These are phyloP conservation scores for Truncatella angustata DNA, from an alignment of 2,329 filamentous ascomycete species.

Conservation along the genomic window DNA sequence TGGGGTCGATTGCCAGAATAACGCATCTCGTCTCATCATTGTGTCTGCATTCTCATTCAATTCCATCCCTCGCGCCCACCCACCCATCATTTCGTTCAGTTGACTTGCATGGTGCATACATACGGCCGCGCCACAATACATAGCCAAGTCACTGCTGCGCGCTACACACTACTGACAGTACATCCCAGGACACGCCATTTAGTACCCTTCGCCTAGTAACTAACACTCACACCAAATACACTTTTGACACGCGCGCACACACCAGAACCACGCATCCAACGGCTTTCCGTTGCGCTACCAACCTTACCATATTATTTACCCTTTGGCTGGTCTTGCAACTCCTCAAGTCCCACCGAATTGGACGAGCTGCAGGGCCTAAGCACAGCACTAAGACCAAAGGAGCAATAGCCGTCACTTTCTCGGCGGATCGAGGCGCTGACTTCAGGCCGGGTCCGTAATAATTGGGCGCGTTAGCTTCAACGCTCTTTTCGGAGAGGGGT, in stretches of 20 bases:
- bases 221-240: background rate
- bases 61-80: background rate
- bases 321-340: slow-evolving; percentile 18
- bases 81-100: background rate
- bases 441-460: slow-evolving; percentile 16
- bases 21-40: no score
- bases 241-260: background rate
- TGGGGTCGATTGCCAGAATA: no score
- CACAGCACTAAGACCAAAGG: slow-evolving; percentile 26
- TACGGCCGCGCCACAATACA: background rate
- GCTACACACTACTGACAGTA: background rate
- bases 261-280: background rate
- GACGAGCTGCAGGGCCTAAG: slow-evolving; percentile 19
- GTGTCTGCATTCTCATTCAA: background rate
- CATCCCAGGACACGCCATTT: background rate
- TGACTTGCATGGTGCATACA: background rate
- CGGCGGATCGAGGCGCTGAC: slow-evolving; percentile 23
- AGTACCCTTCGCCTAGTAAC: background rate
- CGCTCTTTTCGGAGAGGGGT: no score
- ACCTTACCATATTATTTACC: background rate
- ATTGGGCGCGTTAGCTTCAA: slow-evolving; percentile 19
- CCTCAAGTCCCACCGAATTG: slow-evolving; percentile 19
- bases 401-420: slow-evolving; percentile 21
- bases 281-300: background rate
- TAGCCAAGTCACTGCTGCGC: background rate